Evolutionary conservation across 495 filamentous ascomycete species (phyloP).

Genomic region (Hypoxylon fragiforme): DNA sequence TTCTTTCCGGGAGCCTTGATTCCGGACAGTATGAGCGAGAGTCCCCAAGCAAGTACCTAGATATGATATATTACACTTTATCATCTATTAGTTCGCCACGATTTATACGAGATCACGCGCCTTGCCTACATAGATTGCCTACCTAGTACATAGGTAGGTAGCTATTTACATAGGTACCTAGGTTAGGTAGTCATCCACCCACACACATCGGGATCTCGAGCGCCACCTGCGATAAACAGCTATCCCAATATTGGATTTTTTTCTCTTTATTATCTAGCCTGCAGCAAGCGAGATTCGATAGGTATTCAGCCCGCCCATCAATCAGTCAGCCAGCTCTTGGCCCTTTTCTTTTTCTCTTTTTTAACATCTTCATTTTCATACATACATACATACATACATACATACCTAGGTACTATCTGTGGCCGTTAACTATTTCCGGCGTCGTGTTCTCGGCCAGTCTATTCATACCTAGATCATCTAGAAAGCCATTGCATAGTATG

Average conservation of each 20-base stretch:
- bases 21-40: neutral
- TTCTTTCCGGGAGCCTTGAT: neutral
- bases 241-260: neutral
- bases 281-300: neutral
- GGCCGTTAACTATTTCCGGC: no score
- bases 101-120: no score
- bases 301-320: neutral
- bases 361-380: neutral
- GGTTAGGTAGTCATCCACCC: no score
- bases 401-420: no score
- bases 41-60: no score
- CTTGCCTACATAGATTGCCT: no score
- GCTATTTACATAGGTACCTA: neutral
- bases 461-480: neutral
- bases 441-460: slow-evolving; percentile 14
- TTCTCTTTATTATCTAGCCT: no score
- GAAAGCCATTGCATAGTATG: neutral
- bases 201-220: neutral
- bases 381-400: no score
- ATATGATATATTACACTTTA: no score
- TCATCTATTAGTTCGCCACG: no score
- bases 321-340: neutral
- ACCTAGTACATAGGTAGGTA: no score
- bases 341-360: no score
- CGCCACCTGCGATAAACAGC: neutral